These are phyloP conservation scores for Planoprotostelium fungivorum DNA, from an alignment of 78 protist genomes.

Conservation along the genomic window DNA sequence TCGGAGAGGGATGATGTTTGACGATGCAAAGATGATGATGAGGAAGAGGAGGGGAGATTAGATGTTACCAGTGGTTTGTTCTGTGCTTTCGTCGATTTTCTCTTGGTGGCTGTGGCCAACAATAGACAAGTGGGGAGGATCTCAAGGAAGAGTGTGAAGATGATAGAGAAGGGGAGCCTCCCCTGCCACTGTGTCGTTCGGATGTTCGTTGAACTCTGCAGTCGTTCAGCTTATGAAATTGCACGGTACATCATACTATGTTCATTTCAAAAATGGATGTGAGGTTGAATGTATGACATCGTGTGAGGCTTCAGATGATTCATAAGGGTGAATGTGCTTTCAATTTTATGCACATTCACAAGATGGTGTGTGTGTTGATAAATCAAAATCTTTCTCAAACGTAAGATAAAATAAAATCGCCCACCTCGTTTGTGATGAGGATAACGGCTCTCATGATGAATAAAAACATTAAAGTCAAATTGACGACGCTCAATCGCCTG, in stretches of 20 bases:
- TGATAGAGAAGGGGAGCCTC: not conserved
- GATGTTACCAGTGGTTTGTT: not conserved
- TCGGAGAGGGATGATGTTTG: not conserved
- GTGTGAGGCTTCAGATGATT: not conserved
- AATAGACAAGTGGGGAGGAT: not conserved
- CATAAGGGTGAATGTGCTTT: not conserved
- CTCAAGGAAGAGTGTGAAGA: not conserved
- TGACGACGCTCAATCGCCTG: not conserved
- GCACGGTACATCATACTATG: not conserved
- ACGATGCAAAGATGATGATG: not conserved
- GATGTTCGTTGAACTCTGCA: not conserved
- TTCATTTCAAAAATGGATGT: too few species aligned
- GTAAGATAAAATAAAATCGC: too few species aligned
- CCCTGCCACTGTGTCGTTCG: not conserved
- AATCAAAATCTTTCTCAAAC: too few species aligned
- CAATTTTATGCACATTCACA: not conserved
- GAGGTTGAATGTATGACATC: too few species aligned
- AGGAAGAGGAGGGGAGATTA: not conserved
- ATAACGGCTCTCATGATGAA: not conserved
- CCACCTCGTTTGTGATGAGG: not conserved
- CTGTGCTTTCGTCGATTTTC: not conserved
- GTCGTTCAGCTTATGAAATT: not conserved
- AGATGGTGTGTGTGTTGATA: not conserved
- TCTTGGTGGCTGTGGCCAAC: not conserved
- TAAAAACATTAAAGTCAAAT: too few species aligned